These are phyloP conservation scores for Graphilbum fragrans DNA, from an alignment of 2,329 filamentous ascomycete genomes.

Conservation along the genomic window DNA sequence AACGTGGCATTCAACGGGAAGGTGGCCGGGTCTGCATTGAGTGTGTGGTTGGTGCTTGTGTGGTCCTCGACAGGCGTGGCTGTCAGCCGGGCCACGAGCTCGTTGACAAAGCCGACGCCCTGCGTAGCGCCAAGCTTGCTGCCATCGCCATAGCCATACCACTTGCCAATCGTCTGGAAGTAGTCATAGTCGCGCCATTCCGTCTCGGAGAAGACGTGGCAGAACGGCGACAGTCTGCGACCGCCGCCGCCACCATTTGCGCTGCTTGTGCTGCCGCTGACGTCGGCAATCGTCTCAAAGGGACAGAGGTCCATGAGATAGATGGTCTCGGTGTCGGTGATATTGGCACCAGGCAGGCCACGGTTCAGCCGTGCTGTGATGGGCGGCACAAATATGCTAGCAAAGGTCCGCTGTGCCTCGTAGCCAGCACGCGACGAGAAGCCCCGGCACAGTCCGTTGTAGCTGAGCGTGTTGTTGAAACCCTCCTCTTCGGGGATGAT, in stretches of 20 bases:
- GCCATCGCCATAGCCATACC: conserved; percentile 68
- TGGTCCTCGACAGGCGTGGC: conserved; percentile 53
- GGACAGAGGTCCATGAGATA: conserved; percentile 83
- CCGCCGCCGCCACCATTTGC: not conserved
- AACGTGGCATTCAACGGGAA: conserved; percentile 60
- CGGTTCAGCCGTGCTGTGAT: conserved; percentile 60
- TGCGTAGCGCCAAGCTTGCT: conserved; percentile 72
- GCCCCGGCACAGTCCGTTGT: conserved; percentile 50
- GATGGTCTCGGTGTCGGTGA: conserved; percentile 51
- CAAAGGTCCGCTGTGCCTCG: conserved; percentile 44
- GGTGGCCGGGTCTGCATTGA: conserved; percentile 53
- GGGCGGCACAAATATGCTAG: conserved; percentile 48
- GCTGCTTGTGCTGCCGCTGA: conserved; percentile 4
- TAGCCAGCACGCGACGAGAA: conserved; percentile 50
- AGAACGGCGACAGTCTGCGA: conserved; percentile 52
- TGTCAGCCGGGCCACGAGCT: conserved; percentile 73
- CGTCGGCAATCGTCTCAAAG: conserved; percentile 64
- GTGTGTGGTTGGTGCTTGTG: conserved; percentile 66
- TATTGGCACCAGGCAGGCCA: conserved; percentile 53
- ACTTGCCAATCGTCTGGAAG: conserved; percentile 68
- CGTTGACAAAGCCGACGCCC: conserved; percentile 79
- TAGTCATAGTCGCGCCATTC: conserved; percentile 80
- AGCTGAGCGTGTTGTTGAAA: conserved; percentile 73
- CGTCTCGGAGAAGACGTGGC: conserved; percentile 54
- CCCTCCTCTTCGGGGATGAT: conserved; percentile 54